Conservation (phyloP, 2,329 filamentous ascomycete species). For the Diaporthe ampelina region DNA sequence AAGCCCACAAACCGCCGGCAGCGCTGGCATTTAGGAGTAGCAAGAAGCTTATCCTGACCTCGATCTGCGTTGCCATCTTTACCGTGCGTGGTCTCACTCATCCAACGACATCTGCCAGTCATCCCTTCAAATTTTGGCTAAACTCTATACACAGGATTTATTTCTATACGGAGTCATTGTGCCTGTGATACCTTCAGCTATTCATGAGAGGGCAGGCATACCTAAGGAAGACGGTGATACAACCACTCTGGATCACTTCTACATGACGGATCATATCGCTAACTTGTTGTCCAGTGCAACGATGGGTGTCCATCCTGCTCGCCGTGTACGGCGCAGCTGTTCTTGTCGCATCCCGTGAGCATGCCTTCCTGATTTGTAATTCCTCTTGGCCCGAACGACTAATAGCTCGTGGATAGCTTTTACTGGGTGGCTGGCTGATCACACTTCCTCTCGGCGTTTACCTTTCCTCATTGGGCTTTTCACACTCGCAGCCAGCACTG, state of each 20-base stretch:
- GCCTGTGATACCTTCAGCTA: constrained; percentile 6
- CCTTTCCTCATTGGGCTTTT: constrained; percentile 31
- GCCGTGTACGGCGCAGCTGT: constrained; percentile 30
- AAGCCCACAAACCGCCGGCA: neutral
- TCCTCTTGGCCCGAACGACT: neutral
- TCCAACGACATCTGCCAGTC: neutral
- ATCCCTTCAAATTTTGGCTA: neutral
- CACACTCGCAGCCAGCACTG: constrained; percentile 34
- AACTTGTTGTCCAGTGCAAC: constrained; percentile 20
- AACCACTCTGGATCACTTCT: neutral
- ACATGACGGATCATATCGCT: neutral
- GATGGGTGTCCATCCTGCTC: constrained; percentile 35
- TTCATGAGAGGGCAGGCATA: constrained; percentile 1
- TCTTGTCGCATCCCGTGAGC: constrained; percentile 22
- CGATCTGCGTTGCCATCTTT: constrained; percentile 15
- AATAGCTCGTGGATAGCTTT: constrained; percentile 18
- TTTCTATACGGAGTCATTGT: constrained; percentile 25
- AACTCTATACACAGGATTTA: neutral
- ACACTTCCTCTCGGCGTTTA: constrained; percentile 32
- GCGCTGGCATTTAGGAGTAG: constrained; percentile 9
- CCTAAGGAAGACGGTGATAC: neutral
- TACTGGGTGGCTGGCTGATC: constrained; percentile 38
- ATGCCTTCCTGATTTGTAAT: neutral
- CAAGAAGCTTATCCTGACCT: constrained; percentile 11
- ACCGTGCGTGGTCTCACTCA: constrained; percentile 7